These are phyloP conservation scores for Thraustochytrium striatum DNA, from an alignment of 352 stramenopile species.

Conservation along the genomic window DNA sequence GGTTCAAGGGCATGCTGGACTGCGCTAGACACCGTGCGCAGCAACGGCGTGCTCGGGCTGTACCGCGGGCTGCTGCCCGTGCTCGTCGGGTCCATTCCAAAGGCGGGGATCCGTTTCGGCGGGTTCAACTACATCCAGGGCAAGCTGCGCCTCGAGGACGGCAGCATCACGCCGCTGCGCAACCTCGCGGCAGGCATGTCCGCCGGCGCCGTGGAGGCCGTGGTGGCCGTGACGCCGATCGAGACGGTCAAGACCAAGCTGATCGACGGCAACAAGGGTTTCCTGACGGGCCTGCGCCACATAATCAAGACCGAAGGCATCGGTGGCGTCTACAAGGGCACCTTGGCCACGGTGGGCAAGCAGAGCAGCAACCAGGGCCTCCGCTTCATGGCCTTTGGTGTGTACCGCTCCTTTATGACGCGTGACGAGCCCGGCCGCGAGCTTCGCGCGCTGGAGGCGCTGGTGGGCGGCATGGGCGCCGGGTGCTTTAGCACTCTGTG, in stretches of 20 bases:
- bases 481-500: constrained; percentile 92
- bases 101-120: constrained; percentile 92
- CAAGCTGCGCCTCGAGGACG: constrained; percentile 74
- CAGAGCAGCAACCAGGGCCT: constrained; percentile 53
- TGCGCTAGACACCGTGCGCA: constrained; percentile 57
- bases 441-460: constrained; percentile 72
- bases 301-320: constrained; percentile 48
- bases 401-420: constrained; percentile 50
- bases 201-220: constrained; percentile 80
- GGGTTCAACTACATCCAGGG: constrained; percentile 82
- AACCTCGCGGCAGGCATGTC: constrained; percentile 86
- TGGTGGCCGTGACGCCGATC: constrained; percentile 88
- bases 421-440: constrained; percentile 61
- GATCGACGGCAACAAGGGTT: constrained; percentile 81
- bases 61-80: constrained; percentile 89
- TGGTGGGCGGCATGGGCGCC: constrained; percentile 89
- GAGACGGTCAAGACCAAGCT: constrained; percentile 96
- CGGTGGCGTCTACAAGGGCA: constrained; percentile 50
- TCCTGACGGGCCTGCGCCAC: background rate
- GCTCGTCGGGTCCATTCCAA: constrained; percentile 87
- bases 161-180: constrained; percentile 76
- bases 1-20: constrained; percentile 53
- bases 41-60: constrained; percentile 67
- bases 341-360: constrained; percentile 47
- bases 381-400: constrained; percentile 52